Evolutionary conservation across 345 rosid genomes (phyloP), one percentile per base, ranked within the genome.

Genomic region (Hevea brasiliensis): DNA sequence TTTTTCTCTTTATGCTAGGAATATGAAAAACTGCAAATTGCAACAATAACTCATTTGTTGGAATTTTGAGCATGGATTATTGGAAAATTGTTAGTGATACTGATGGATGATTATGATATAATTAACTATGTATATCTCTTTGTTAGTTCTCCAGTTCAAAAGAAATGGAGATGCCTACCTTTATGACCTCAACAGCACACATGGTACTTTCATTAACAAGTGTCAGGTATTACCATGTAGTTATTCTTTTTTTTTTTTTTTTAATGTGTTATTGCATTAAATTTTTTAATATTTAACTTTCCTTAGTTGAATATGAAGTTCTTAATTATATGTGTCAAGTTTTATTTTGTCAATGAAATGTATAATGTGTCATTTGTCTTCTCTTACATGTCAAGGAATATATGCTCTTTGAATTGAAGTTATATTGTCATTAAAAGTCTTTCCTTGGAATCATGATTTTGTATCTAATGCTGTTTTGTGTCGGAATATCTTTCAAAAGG

Each of bases 141-240:
- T 76, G 32, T 45, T 74, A 95, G 99, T 91, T 81, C 84, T 95
- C 77, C 98, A 95, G 85, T 93, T 89, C 80, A 95, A 89, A 66
- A 84, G 86, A 73, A 87, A 79, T 41, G 98, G 99, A 64, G 88
- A 74, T 58, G 96, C 99, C 0, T 95, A 87, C 74, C 73, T 95
- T 45, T 95, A 87, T 58, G 99, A 92, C 80, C 86, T 89, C 45
- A 96, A 89, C 44, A 92, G 98, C 74, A 89, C 93, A 15, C 99
- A 95, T 76, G 96, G 98, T 65, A 87, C 97, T 24, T 86, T 70
- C 35, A 59, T 91, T 67, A 92, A 95, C 86, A 95, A 91, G 86
- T 80, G 42, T 58, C 89, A 87, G 98, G 97, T 95, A 87, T 67
- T 67, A 35, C 20, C 42, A 29, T 47, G 45, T 65, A 42, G 61